phyloP scores from a whole-genome alignment of 352 stramenopile species.

The Halophytophthora polymorphica region DNA sequence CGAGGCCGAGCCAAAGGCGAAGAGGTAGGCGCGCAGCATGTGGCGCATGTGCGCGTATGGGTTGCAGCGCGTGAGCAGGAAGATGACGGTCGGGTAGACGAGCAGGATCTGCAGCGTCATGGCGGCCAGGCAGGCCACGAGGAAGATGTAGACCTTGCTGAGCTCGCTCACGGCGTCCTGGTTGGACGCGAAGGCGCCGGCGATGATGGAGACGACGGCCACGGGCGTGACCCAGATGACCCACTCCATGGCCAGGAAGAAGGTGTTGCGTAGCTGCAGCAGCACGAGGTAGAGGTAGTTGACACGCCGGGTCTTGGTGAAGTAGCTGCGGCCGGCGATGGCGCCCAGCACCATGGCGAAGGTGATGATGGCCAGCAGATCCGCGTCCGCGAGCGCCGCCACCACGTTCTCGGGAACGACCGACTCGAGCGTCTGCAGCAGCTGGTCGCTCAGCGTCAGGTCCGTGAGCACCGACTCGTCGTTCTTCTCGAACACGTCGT shows the following conservation, averaged over 20 bases:
- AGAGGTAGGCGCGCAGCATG: constrained; percentile 65
- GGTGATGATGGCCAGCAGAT: constrained; percentile 61
- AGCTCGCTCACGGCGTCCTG: constrained; percentile 35
- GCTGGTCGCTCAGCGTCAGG: constrained; percentile 54
- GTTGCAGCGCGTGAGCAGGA: constrained; percentile 59
- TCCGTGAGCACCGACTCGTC: constrained; percentile 32
- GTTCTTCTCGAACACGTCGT: constrained; percentile 49
- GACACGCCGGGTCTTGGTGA: constrained; percentile 50
- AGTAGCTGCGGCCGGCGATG: constrained; percentile 52
- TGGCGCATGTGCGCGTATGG: constrained; percentile 65
- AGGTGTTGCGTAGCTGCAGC: constrained; percentile 66
- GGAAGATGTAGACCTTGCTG: constrained; percentile 48
- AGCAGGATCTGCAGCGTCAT: constrained; percentile 45
- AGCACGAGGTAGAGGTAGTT: constrained; percentile 70
- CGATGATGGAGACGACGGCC: constrained; percentile 64
- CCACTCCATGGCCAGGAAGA: constrained; percentile 70
- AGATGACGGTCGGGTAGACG: constrained; percentile 61
- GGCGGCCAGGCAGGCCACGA: constrained; percentile 39
- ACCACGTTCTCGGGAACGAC: constrained; percentile 73
- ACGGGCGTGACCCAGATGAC: constrained; percentile 64
- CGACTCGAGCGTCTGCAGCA: constrained; percentile 53
- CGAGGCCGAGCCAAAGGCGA: constrained; percentile 63
- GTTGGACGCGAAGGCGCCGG: constrained; percentile 56
- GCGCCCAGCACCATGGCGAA: constrained; percentile 70
- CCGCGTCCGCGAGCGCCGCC: constrained; percentile 34